Evolutionary conservation across 768 basidiomycete genomes (phyloP), one percentile per base, ranked within the genome.

Genomic region (Hygrocybe punicea): DNA sequence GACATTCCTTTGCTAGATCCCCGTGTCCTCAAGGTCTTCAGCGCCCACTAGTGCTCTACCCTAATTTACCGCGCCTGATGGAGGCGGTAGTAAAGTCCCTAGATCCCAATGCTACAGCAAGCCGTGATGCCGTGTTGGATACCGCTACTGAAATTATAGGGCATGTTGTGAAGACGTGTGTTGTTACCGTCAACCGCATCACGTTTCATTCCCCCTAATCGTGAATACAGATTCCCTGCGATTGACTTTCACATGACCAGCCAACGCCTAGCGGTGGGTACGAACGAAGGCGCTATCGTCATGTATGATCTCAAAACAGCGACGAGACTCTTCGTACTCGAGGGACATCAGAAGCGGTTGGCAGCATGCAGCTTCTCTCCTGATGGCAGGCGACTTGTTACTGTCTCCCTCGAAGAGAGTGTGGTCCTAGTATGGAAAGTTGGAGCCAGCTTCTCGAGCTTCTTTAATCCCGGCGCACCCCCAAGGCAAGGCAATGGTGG

Each of bases 221-320:
- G 1, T 17, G 19, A 25, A 19, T 24, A 24, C 62, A 95, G 93
- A 2, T 98, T 89, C 66, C 95, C 96, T 0, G 87, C 87, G 0
- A 84, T 98, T n/a, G 95, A 94, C 71, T 98, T 99, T 68, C 90
- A 98, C 64, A 86, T 85, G 74, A 74, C 80, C 2, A 86, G 83
- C 1, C 97, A 99, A 67, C 85, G 91, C 13, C 82, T 98, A 4
- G 92, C 90, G 0, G 93, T 98, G 0, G 97, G 97, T 1, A 96
- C 95, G 0, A 85, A 83, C 55, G 97, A 99, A 73, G 97, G 96
- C 0, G 93, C 94, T 0, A 85, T 94, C 52, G 81, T 93, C 57
- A 93, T 97, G 87, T 98, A 97, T 67, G 97, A 98, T 67, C 80
- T 98, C 52, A 97, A 98, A 72, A 93, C 94, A 0, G 95, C 94